Base-by-base conservation (phyloP, 1,139 yeast genomes). In the Candida mesenterica region DNA sequence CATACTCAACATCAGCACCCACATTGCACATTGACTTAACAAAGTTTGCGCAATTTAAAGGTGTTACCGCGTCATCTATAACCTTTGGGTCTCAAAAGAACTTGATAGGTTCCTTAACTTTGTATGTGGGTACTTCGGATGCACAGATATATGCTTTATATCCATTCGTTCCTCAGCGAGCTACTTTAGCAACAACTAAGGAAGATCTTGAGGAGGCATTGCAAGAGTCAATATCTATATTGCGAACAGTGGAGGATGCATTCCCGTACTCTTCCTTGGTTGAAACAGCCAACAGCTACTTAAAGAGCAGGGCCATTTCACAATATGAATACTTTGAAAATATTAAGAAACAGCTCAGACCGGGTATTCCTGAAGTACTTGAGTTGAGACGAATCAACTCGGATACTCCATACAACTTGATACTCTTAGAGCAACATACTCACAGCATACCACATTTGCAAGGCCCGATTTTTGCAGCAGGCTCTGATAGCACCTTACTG, bases 71-170 rank as follows among this genome's bases (percentile, higher is more conserved):
- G 27, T 38, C 0, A 36, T 31, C 13, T 37, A 38, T 1, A 39
- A 36, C 14, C 53, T 39, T 65, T 49, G 76, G 72, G 1, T 62
- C 72, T 0, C 29, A 41, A 2, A 31, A 37, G 3, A 52, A 51
- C 36, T 48, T 68, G 24, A 38, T 55, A 5, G 73, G 73, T 2
- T 46, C 60, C 1, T 52, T 68, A 37, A 58, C 72, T 0, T 55
- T 69, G 32, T 69, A 68, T 42, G 48, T 67, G 6, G 36, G 33
- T 4, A 32, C 63, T 9, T 40, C 44, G 12, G 38, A 43, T 0
- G 55, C 59, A 3, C 39, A 51, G 8, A 40, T 68, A 0, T 65
- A 44, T 42, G 62, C 65, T 1, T 40, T 67, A 9, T 65, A 51
- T 36, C 75, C 75, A 4, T 65, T 65, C 36, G 36, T 59, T 3